Percentiles rank a stretch among this genome's conserved stretches.
Evolutionary conservation across 2,329 filamentous ascomycete species (phyloP).

Genomic region (Onygenales sp.): DNA sequence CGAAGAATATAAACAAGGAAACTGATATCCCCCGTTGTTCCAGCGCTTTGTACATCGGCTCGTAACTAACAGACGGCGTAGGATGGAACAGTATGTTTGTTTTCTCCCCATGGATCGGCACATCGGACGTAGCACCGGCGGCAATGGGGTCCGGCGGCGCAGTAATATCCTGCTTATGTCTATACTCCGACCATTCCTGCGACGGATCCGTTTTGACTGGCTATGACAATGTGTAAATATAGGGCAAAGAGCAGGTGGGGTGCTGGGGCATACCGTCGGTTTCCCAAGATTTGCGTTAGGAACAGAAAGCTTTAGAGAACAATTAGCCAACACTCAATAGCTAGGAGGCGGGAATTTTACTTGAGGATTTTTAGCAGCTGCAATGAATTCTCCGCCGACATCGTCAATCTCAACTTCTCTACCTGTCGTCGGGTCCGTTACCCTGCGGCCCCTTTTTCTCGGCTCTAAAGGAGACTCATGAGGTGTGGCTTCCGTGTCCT

Average conservation of each 20-base stretch:
- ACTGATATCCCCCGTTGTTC: conserved; percentile 66
- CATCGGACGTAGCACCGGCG: conserved; percentile 76
- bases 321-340: background rate
- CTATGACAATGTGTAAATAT: conserved; percentile 16
- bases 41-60: conserved; percentile 71
- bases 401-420: conserved; percentile 80
- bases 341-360: conserved; percentile 33
- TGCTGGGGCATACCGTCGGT: conserved; percentile 43
- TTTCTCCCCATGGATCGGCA: conserved; percentile 92
- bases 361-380: conserved; percentile 61
- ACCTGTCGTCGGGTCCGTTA: conserved; percentile 83
- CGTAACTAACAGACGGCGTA: conserved; percentile 79
- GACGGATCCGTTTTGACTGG: conserved; percentile 60
- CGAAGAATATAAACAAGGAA: conserved; percentile 59
- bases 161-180: conserved; percentile 75
- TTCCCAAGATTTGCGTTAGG: conserved; percentile 84
- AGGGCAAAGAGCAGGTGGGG: conserved; percentile 2
- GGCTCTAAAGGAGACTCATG: conserved; percentile 40
- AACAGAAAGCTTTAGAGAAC: conserved; percentile 43
- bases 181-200: conserved; percentile 72
- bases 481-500: conserved; percentile 29
- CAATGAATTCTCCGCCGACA: conserved; percentile 59
- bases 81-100: conserved; percentile 95
- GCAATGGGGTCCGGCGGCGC: conserved; percentile 81
- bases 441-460: conserved; percentile 44